Evolutionary conservation across 176 grass and related monocot genomes (phyloP).

Genomic region (Phoenix roebelenii): DNA sequence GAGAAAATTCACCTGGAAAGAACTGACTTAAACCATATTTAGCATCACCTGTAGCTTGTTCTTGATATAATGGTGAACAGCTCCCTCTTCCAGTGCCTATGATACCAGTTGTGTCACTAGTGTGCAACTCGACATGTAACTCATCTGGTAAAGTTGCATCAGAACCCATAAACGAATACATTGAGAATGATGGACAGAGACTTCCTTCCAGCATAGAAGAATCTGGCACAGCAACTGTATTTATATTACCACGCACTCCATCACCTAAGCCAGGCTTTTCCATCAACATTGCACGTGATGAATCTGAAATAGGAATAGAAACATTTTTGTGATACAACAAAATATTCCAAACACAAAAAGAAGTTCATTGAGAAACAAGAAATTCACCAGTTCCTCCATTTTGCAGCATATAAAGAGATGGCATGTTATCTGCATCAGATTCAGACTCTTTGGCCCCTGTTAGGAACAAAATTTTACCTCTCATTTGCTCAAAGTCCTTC

Average conservation of each 20-base stretch:
- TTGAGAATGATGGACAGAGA: constrained; percentile 20
- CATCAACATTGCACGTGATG: constrained; percentile 14
- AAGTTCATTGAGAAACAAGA: background rate
- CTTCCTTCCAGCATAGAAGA: constrained; percentile 24
- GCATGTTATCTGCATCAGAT: constrained; percentile 24
- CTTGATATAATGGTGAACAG: constrained; percentile 25
- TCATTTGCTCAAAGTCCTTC: constrained; percentile 20
- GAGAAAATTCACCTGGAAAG: constrained; percentile 22
- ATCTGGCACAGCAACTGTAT: constrained; percentile 20
- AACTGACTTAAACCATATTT: constrained; percentile 22
- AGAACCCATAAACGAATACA: constrained; percentile 17
- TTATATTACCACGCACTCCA: constrained; percentile 13
- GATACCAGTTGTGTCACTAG: constrained; percentile 28
- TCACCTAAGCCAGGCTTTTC: constrained; percentile 41
- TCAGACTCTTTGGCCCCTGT: constrained; percentile 14
- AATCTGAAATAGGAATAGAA: constrained; percentile 33
- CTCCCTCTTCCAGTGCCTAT: constrained; percentile 36
- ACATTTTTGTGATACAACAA: too few species aligned
- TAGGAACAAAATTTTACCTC: constrained; percentile 20
- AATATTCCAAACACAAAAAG: too few species aligned
- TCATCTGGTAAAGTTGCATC: constrained; percentile 23
- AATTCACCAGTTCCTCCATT: background rate
- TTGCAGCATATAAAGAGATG: constrained; percentile 13
- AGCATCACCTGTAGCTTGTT: constrained; percentile 12
- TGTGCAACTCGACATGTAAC: constrained; percentile 23